Conservation (phyloP, 176 grass and related monocot species). For the Lolium rigidum region DNA sequence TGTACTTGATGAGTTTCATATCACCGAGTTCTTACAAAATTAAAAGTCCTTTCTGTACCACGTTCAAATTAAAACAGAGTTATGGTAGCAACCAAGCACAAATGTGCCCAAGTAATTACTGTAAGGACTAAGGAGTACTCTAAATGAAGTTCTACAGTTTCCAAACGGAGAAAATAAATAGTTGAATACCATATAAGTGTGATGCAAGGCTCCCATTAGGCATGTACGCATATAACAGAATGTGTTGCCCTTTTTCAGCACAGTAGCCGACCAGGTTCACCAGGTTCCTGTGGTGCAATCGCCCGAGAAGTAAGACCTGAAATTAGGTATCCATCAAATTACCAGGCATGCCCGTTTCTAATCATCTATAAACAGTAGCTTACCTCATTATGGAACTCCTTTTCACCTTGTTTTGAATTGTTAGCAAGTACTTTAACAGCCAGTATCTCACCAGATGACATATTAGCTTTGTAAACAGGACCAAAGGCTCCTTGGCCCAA, state of each 20-base stretch:
- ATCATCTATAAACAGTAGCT: conserved; percentile 25
- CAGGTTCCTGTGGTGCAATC: conserved; percentile 96
- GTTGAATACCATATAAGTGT: conserved; percentile 81
- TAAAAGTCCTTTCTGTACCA: neutral
- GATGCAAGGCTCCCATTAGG: conserved; percentile 90
- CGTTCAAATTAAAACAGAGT: conserved; percentile 1
- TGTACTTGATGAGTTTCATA: conserved; percentile 25
- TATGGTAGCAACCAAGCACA: neutral
- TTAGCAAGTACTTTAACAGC: conserved; percentile 92
- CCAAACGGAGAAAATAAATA: conserved; percentile 40
- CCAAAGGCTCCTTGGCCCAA: conserved; percentile 95
- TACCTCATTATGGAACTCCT: conserved; percentile 97
- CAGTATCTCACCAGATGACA: conserved; percentile 88
- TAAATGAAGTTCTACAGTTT: neutral
- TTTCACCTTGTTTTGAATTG: conserved; percentile 94
- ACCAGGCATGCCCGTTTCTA: conserved; percentile 28
- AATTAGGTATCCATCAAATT: conserved; percentile 46
- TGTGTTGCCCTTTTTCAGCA: conserved; percentile 88
- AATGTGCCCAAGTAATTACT: conserved; percentile 26
- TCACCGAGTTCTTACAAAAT: neutral
- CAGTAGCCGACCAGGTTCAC: conserved; percentile 99
- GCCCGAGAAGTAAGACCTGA: conserved; percentile 90
- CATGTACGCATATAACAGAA: conserved; percentile 97
- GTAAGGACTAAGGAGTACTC: neutral
- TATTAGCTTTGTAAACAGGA: conserved; percentile 87